Percentiles rank a stretch among this genome's conserved stretches.
phyloP scores from a whole-genome alignment of 108 stramenopile genomes.

The Skeletonema tropicum region DNA sequence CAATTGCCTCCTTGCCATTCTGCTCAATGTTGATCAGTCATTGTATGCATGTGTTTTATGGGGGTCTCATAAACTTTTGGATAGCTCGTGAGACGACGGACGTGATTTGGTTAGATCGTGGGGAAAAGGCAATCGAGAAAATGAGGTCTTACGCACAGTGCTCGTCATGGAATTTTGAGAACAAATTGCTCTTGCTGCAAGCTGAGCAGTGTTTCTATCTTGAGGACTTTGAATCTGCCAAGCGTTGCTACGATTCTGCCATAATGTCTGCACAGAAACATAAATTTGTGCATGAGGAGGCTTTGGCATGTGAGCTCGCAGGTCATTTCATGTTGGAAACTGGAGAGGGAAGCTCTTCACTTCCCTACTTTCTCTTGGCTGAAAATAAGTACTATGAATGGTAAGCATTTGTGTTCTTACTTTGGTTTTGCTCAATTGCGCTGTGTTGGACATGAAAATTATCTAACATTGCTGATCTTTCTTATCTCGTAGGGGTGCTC shows the following conservation, averaged over 20 bases:
- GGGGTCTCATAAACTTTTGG: constrained; percentile 18
- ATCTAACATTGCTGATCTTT: neutral
- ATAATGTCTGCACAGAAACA: neutral
- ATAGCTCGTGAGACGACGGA: constrained; percentile 20
- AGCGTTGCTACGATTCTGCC: neutral
- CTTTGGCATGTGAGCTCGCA: neutral
- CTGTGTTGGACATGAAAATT: neutral
- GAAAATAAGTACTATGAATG: constrained; percentile 23
- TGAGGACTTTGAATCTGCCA: neutral
- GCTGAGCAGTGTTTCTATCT: neutral
- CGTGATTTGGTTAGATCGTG: neutral
- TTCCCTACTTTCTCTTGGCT: constrained; percentile 13
- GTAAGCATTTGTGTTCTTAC: neutral
- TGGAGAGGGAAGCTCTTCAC: constrained; percentile 1
- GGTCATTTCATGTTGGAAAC: neutral
- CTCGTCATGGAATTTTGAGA: neutral
- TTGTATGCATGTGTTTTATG: neutral
- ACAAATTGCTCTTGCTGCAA: neutral
- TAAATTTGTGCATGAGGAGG: neutral
- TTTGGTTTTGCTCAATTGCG: no score
- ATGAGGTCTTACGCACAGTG: neutral
- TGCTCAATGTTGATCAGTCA: neutral
- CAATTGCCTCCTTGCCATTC: neutral
- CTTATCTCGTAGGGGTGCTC: neutral
- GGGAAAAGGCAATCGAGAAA: neutral